These are phyloP conservation scores for Annulohypoxylon bovei DNA, from an alignment of 495 filamentous ascomycete species.

Conservation along the genomic window DNA sequence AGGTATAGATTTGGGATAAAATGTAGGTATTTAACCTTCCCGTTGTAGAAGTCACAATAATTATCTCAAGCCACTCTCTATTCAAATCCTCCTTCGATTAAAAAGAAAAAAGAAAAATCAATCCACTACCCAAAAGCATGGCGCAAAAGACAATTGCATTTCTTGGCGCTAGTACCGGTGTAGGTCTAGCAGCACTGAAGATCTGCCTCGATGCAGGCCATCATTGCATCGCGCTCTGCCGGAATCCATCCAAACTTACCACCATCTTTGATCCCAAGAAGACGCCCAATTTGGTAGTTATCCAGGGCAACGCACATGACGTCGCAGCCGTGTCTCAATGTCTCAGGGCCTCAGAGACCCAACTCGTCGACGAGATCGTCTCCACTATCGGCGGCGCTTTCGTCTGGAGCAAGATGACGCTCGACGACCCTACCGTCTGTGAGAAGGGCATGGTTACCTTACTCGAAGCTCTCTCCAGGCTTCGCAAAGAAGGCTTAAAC, in stretches of 20 bases:
- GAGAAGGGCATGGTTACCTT: conserved; percentile 58
- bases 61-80: background rate
- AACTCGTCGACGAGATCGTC: conserved; percentile 55
- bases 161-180: conserved; percentile 67
- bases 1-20: conserved; percentile 6
- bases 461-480: conserved; percentile 52
- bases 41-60: background rate
- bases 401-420: conserved; percentile 36
- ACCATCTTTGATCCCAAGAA: conserved; percentile 48
- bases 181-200: conserved; percentile 57
- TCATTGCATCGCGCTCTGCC: conserved; percentile 64
- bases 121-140: background rate
- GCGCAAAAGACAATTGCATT: conserved; percentile 58
- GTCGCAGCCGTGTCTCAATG: conserved; percentile 51
- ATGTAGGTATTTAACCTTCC: background rate
- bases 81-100: background rate
- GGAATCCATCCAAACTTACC: conserved; percentile 70
- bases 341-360: conserved; percentile 36
- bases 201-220: conserved; percentile 62
- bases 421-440: conserved; percentile 69
- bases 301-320: conserved; percentile 64
- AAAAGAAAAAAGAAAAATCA: background rate
- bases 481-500: conserved; percentile 22
- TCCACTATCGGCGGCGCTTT: conserved; percentile 59
- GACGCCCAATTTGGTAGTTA: conserved; percentile 55